Evolutionary conservation across 805 yeast species (phyloP).

Genomic region (Geotrichum ghanense): DNA sequence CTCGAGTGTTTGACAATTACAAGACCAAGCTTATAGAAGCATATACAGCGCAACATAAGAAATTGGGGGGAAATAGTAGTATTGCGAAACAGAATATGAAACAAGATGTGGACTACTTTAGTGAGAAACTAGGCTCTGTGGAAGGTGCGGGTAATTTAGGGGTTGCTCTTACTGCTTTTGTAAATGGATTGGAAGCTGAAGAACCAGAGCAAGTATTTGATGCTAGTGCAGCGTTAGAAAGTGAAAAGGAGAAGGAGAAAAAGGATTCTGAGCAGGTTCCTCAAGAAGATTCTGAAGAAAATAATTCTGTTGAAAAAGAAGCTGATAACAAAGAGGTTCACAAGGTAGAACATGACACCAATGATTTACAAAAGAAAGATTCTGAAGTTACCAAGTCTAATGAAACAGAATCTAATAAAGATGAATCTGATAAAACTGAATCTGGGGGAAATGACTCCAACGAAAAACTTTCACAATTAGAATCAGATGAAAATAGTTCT

Average conservation of each 20-base stretch:
- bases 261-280: background rate
- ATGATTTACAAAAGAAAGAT: no score
- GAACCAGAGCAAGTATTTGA: conserved; percentile 6
- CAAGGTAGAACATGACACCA: no score
- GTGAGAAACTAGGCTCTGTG: conserved; percentile 46
- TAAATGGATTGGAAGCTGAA: conserved; percentile 5
- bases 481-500: no score
- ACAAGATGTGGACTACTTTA: conserved; percentile 51
- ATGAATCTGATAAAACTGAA: no score
- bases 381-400: no score
- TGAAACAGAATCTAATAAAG: no score
- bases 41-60: conserved; percentile 32
- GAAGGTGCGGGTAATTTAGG: conserved; percentile 17
- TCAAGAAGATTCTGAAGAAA: background rate
- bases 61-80: conserved; percentile 8
- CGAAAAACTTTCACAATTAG: no score
- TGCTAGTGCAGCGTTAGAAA: conserved; percentile 7
- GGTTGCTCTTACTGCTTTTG: conserved; percentile 10
- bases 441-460: no score
- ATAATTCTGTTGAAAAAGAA: no score
- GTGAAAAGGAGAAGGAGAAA: conserved; percentile 4
- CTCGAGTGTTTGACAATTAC: conserved; percentile 37
- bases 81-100: conserved; percentile 33
- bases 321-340: background rate
- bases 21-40: conserved; percentile 43